Evolutionary conservation across 352 stramenopile species (phyloP).

Genomic region (Phytophthora europaea): DNA sequence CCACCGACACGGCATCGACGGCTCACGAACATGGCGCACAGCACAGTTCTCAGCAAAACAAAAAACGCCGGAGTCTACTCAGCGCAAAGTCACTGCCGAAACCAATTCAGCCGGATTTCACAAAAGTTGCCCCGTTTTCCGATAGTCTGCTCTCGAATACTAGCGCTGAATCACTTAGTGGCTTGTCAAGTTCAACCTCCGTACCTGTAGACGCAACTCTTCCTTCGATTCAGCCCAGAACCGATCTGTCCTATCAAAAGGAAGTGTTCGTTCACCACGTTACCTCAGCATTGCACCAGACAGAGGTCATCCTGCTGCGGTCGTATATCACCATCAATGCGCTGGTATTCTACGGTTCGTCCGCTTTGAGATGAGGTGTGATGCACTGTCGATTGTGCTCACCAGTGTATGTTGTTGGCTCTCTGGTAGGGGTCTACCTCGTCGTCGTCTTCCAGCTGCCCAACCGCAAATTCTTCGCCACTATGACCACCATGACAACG

Average conservation of each 20-base stretch:
- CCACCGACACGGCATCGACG: background rate
- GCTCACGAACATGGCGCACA: background rate
- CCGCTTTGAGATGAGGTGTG: background rate
- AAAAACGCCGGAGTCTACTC: background rate
- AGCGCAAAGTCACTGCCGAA: background rate
- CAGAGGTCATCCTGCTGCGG: conserved; percentile 36
- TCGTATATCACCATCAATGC: conserved; percentile 22
- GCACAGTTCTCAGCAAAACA: background rate
- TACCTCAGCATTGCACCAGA: conserved; percentile 25
- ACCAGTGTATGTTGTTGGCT: background rate
- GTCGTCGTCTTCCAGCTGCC: conserved; percentile 29
- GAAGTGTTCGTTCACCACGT: conserved; percentile 22
- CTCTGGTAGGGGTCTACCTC: conserved; percentile 27
- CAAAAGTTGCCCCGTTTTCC: background rate
- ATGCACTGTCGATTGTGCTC: background rate
- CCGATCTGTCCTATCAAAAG: background rate
- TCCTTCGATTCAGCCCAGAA: background rate
- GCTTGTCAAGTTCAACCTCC: background rate
- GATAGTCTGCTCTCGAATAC: background rate
- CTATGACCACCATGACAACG: conserved; percentile 29
- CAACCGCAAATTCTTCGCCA: conserved; percentile 37
- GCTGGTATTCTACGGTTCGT: background rate
- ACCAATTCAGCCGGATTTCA: background rate
- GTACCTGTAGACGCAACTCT: background rate
- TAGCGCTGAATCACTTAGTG: background rate